Percentiles rank a stretch among this genome's conserved stretches.
phyloP scores from a whole-genome alignment of 768 basidiomycete species.

The Leucocoprinus sp. region DNA sequence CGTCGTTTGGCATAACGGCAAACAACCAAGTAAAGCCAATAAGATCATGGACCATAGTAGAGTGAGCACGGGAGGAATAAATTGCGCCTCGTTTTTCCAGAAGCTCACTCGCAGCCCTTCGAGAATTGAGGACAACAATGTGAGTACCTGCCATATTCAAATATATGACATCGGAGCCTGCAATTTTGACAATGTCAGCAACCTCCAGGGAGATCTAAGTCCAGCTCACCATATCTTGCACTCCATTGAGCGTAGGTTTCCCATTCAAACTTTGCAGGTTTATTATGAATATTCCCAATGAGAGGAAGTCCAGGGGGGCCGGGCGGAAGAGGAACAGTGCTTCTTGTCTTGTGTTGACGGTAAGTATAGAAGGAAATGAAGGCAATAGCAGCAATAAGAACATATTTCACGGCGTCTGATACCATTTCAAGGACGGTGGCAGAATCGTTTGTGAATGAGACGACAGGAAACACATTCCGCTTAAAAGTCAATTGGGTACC shows the following conservation, averaged over 20 bases:
- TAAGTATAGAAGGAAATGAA: slow-evolving; percentile 5
- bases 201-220: neutral
- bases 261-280: slow-evolving; percentile 26
- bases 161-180: slow-evolving; percentile 21
- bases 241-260: slow-evolving; percentile 30
- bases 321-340: slow-evolving; percentile 24
- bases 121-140: slow-evolving; percentile 23
- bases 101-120: slow-evolving; percentile 26
- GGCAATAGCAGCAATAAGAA: slow-evolving; percentile 3
- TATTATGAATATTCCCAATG: slow-evolving; percentile 28
- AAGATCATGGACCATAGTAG: slow-evolving; percentile 10
- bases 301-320: slow-evolving; percentile 29
- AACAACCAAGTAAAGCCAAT: slow-evolving; percentile 15
- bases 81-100: slow-evolving; percentile 31
- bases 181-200: neutral
- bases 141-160: slow-evolving; percentile 17
- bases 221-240: slow-evolving; percentile 24
- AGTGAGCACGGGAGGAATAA: slow-evolving; percentile 23
- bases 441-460: neutral
- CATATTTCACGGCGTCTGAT: neutral
- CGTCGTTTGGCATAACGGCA: slow-evolving; percentile 12
- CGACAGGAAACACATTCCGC: neutral
- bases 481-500: neutral
- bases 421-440: neutral
- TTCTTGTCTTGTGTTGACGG: neutral